phyloP scores from a whole-genome alignment of 768 basidiomycete species.

The Pulveroboletus ravenelii region DNA sequence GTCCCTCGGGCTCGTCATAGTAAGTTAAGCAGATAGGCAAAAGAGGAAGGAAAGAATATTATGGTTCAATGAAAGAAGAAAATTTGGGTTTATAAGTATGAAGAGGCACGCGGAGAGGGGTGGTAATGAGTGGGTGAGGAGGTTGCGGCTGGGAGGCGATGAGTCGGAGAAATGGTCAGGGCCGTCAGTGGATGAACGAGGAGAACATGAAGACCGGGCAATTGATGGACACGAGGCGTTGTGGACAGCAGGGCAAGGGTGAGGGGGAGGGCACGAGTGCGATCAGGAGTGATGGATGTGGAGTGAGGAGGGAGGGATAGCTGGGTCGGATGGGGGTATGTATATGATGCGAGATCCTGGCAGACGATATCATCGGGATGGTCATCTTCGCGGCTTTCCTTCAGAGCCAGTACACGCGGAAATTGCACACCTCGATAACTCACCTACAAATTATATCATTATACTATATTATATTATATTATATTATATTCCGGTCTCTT shows the following conservation, averaged over 20 bases:
- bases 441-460: too few relatives aligned
- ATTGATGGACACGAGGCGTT: constrained; percentile 45
- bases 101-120: constrained; percentile 39
- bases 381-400: constrained; percentile 26
- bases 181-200: constrained; percentile 38
- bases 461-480: background rate
- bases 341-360: constrained; percentile 14
- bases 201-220: constrained; percentile 45
- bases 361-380: background rate
- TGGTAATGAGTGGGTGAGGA: constrained; percentile 39
- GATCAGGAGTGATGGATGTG: constrained; percentile 22
- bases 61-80: constrained; percentile 43
- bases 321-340: constrained; percentile 24
- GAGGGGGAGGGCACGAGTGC: constrained; percentile 30
- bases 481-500: background rate
- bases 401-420: constrained; percentile 14
- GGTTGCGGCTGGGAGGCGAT: constrained; percentile 37
- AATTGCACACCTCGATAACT: constrained; percentile 21
- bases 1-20: constrained; percentile 70
- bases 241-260: constrained; percentile 37
- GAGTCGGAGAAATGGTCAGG: constrained; percentile 38
- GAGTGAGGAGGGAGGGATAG: constrained; percentile 15
- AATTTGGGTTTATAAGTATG: constrained; percentile 52
- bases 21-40: constrained; percentile 53
- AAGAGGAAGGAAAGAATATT: constrained; percentile 44